Evolutionary conservation across 1,284 basidiomycete genomes (phyloP).

Genomic region (Papiliotrema flavescens): DNA sequence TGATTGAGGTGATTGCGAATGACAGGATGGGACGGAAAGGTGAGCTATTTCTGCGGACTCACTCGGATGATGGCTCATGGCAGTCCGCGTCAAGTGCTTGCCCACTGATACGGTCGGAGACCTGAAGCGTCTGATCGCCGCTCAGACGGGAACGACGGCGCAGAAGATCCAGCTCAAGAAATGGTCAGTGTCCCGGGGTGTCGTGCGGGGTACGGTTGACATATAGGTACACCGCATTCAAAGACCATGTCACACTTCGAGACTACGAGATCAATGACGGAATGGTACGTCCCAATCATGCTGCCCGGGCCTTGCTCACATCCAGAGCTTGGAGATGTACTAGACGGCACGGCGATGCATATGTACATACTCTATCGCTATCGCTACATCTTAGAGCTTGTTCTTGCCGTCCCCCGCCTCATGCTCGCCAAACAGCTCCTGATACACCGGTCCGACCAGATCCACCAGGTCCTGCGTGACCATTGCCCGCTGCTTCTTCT

Average conservation of each 20-base stretch:
- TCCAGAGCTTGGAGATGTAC: conserved; percentile 80
- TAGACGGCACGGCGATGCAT: conserved; percentile 40
- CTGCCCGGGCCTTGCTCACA: conserved; percentile 7
- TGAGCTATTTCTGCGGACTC: conserved; percentile 37
- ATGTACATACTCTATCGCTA: neutral
- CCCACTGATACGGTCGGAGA: conserved; percentile 96
- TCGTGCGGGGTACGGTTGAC: neutral
- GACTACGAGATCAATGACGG: conserved; percentile 96
- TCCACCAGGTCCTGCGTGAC: conserved; percentile 86
- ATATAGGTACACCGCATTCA: conserved; percentile 81
- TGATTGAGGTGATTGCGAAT: conserved; percentile 87
- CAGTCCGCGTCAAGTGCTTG: conserved; percentile 88
- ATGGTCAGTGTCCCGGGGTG: conserved; percentile 59
- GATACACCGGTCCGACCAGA: conserved; percentile 69
- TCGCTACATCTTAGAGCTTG: conserved; percentile 13
- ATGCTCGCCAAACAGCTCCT: conserved; percentile 61
- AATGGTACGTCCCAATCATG: conserved; percentile 54
- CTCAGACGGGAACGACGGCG: conserved; percentile 85
- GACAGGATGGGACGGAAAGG: conserved; percentile 96
- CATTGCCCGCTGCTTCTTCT: conserved; percentile 70
- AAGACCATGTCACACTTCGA: conserved; percentile 86
- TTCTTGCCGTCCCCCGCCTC: conserved; percentile 14
- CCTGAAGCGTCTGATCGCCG: conserved; percentile 92
- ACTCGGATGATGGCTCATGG: conserved; percentile 3
- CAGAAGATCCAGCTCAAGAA: conserved; percentile 93